phyloP scores from a whole-genome alignment of 495 filamentous ascomycete genomes.

The Aspergillus nanangensis region DNA sequence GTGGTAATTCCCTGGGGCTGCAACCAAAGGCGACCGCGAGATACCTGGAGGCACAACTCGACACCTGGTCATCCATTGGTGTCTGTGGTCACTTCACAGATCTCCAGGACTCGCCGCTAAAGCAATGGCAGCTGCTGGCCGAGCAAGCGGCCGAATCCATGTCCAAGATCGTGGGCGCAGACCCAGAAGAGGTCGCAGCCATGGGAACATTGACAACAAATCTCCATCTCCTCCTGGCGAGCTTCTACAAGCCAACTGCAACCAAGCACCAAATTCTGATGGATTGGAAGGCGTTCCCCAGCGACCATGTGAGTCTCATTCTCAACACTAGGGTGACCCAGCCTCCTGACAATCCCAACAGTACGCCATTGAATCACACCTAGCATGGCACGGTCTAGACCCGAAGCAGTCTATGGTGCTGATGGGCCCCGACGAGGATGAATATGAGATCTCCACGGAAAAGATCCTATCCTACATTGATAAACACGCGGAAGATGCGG shows the following conservation, averaged over 20 bases:
- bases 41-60: slow-evolving; percentile 73
- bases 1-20: slow-evolving; percentile 90
- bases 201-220: slow-evolving; percentile 95
- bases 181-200: slow-evolving; percentile 72
- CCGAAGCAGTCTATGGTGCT: slow-evolving; percentile 69
- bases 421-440: slow-evolving; percentile 57
- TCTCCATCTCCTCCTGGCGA: slow-evolving; percentile 81
- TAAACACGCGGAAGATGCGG: slow-evolving; percentile 66
- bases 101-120: slow-evolving; percentile 67
- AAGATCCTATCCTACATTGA: slow-evolving; percentile 74
- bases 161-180: slow-evolving; percentile 78
- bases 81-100: slow-evolving; percentile 88
- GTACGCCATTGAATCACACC: slow-evolving; percentile 90
- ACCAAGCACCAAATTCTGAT: slow-evolving; percentile 81
- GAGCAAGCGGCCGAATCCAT: slow-evolving; percentile 67
- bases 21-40: slow-evolving; percentile 72
- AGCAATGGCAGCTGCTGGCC: slow-evolving; percentile 74
- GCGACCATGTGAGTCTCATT: slow-evolving; percentile 64
- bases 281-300: slow-evolving; percentile 92
- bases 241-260: slow-evolving; percentile 80
- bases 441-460: slow-evolving; percentile 57
- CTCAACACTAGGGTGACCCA: neutral
- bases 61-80: slow-evolving; percentile 85
- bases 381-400: slow-evolving; percentile 69
- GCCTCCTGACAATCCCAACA: slow-evolving; percentile 20